These are phyloP conservation scores for Amylostereum chailletii DNA, from an alignment of 1,284 basidiomycete species.

Conservation along the genomic window DNA sequence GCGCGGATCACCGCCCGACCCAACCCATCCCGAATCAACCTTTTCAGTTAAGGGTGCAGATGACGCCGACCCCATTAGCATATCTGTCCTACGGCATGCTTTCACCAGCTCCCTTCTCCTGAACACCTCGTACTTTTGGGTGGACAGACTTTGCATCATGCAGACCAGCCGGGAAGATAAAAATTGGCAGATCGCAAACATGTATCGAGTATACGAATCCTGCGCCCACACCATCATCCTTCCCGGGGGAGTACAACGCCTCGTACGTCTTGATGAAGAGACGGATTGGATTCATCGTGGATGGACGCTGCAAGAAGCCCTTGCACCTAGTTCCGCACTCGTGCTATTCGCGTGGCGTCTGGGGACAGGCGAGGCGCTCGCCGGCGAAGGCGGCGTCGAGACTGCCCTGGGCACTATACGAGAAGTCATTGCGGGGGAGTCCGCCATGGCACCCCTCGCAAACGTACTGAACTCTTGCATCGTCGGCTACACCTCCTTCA, in stretches of 20 bases:
- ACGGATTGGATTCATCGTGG: conserved; percentile 13
- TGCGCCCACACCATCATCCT: neutral
- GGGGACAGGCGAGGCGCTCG: no score
- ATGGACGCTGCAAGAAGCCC: conserved; percentile 14
- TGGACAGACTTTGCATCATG: conserved; percentile 11
- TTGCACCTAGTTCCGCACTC: conserved; percentile 1
- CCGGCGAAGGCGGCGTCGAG: no score
- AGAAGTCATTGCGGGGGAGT: no score
- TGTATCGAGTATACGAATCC: conserved; percentile 2
- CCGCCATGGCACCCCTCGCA: no score
- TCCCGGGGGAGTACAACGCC: conserved; percentile 10
- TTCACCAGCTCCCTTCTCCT: conserved; percentile 1
- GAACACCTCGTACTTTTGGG: conserved; percentile 7
- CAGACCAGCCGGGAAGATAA: conserved; percentile 6
- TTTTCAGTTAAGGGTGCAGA: neutral
- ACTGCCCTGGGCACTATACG: no score
- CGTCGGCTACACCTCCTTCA: no score
- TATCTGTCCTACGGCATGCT: conserved; percentile 3
- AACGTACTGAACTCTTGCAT: no score
- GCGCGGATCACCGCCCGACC: conserved; percentile 8
- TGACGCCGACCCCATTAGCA: conserved; percentile 1
- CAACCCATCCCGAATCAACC: neutral
- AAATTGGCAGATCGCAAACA: conserved; percentile 7
- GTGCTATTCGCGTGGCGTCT: no score
- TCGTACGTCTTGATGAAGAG: conserved; percentile 11